Percentiles rank a stretch among this genome's conserved stretches.
Evolutionary conservation across 2,329 filamentous ascomycete species (phyloP).

Genomic region (Alternaria panax): DNA sequence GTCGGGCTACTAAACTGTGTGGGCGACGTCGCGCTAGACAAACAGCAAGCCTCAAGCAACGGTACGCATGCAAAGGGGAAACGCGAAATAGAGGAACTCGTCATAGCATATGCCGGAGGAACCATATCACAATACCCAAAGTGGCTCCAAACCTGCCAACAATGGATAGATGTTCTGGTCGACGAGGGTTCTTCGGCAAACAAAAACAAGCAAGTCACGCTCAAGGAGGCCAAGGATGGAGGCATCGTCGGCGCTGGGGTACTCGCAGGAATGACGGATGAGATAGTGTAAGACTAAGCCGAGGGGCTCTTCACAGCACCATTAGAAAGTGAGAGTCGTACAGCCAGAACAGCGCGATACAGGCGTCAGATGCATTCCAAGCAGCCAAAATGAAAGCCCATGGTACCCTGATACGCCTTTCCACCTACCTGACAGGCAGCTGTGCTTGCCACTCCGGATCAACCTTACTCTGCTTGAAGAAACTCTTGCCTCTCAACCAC

Average conservation of each 20-base stretch:
- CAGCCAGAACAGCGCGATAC: background rate
- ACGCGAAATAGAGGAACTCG: constrained; percentile 63
- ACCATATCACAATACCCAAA: constrained; percentile 82
- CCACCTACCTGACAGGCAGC: constrained; percentile 40
- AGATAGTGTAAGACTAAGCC: constrained; percentile 26
- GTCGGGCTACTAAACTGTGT: constrained; percentile 74
- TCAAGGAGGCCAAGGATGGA: constrained; percentile 61
- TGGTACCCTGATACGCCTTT: background rate
- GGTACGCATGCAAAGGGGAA: constrained; percentile 25
- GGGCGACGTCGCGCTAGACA: constrained; percentile 65
- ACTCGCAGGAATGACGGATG: constrained; percentile 56
- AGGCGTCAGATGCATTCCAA: background rate
- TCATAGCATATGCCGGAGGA: constrained; percentile 80
- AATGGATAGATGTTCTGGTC: constrained; percentile 67
- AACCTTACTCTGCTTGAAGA: constrained; percentile 83
- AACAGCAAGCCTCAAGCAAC: constrained; percentile 24
- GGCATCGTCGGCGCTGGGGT: constrained; percentile 65
- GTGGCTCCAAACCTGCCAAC: constrained; percentile 73
- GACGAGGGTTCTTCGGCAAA: constrained; percentile 50
- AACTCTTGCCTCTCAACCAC: constrained; percentile 91
- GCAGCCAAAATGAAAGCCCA: background rate
- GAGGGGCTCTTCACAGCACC: background rate
- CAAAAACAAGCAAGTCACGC: constrained; percentile 56
- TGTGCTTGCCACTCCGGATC: constrained; percentile 57
- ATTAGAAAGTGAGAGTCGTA: background rate